These are phyloP conservation scores for Pseudogymnoascus sp. DNA, from an alignment of 2,329 filamentous ascomycete species.

Conservation along the genomic window DNA sequence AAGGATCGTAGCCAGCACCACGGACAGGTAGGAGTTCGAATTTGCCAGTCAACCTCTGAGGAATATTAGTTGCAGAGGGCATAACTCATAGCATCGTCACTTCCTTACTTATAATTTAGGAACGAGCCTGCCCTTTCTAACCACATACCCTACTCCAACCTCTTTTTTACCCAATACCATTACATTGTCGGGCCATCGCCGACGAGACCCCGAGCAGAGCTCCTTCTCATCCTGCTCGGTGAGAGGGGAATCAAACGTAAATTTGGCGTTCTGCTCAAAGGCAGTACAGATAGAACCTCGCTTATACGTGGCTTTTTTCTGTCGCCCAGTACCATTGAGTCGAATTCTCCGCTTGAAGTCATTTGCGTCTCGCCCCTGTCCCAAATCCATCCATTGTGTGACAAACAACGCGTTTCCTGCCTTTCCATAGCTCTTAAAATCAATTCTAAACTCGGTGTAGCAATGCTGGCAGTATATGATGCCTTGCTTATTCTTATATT, in stretches of 20 bases:
- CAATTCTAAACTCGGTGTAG: constrained; percentile 13
- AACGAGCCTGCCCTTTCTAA: not conserved
- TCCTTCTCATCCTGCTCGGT: constrained; percentile 12
- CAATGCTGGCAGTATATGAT: constrained; percentile 13
- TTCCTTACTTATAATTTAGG: no score
- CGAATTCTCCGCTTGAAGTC: no score
- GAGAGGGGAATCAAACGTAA: constrained; percentile 14
- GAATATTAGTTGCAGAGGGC: no score
- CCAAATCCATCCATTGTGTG: constrained; percentile 6
- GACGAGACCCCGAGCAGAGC: constrained; percentile 6
- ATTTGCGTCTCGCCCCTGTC: no score
- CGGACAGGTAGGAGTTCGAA: no score
- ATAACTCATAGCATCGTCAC: no score
- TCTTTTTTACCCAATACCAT: not conserved
- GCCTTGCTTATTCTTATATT: constrained; percentile 12
- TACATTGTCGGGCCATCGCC: constrained; percentile 11
- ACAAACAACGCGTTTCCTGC: constrained; percentile 13
- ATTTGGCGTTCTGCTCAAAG: constrained; percentile 13
- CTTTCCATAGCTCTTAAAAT: constrained; percentile 15
- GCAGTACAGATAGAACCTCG: not conserved
- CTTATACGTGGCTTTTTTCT: no score
- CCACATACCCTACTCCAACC: not conserved
- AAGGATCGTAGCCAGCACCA: no score
- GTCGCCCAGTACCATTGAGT: no score
- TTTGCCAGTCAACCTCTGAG: no score